phyloP scores from a whole-genome alignment of 2,329 filamentous ascomycete genomes.

The Aureobasidium lini region DNA sequence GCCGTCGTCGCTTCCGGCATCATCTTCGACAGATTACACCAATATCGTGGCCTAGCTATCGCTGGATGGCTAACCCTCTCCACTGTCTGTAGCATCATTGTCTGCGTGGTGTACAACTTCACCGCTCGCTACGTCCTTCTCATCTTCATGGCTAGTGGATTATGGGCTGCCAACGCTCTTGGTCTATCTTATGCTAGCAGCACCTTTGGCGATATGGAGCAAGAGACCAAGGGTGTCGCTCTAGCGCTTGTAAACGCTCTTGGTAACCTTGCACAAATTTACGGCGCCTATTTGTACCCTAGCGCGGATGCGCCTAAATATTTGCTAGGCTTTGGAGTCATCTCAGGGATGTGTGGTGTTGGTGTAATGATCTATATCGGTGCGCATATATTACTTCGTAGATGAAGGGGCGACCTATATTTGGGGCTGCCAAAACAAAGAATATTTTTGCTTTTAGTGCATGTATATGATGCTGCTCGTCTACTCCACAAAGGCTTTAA shows the following conservation, averaged over 20 bases:
- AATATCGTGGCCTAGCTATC: conserved; percentile 43
- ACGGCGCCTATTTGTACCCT: conserved; percentile 48
- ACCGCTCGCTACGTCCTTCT: conserved; percentile 48
- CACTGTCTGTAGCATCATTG: conserved; percentile 32
- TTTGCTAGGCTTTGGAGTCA: conserved; percentile 39
- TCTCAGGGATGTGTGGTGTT: conserved; percentile 1
- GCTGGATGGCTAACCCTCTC: conserved; percentile 39
- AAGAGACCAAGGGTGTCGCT: conserved; percentile 45
- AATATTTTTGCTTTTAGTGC: no score
- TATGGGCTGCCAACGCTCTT: conserved; percentile 48
- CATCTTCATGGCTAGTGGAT: conserved; percentile 48
- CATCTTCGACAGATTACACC: conserved; percentile 40
- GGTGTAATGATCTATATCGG: conserved; percentile 6
- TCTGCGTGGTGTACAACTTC: conserved; percentile 42
- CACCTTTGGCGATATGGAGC: conserved; percentile 43
- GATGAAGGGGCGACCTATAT: background rate
- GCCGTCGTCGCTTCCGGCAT: conserved; percentile 40
- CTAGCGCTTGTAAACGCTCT: conserved; percentile 48
- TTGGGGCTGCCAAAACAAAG: no score
- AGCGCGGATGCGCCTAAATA: conserved; percentile 42
- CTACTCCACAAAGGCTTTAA: no score
- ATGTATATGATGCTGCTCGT: no score
- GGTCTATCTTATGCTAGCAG: conserved; percentile 46
- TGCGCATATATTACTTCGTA: conserved; percentile 1
- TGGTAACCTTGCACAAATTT: conserved; percentile 50